Base-by-base conservation (phyloP, 1,284 basidiomycete species). In the Dichomitus squalens region DNA sequence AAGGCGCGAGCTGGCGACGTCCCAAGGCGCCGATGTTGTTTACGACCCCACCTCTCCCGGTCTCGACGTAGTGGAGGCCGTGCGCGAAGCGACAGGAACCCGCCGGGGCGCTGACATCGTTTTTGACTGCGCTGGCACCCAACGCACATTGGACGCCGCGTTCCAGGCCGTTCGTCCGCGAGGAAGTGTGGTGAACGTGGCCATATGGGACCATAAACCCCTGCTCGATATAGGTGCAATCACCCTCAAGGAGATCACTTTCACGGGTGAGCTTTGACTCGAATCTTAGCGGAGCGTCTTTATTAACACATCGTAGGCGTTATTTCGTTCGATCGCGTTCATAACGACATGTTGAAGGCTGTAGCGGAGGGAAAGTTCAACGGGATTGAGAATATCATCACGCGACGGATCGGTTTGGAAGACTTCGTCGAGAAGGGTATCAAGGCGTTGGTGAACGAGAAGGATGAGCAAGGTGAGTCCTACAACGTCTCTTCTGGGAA, bases 361-460 rank as follows among this genome's bases (percentile, higher is more conserved):
- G 56, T 75, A 1, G 63, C 64, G 0, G 66, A 60, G 12, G 72
- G 70, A 2, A 66, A 62, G 47, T 67, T 74, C 36, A 38, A 49
- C 0, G 64, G 66, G 5, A 58, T 73, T 12, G 69, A 70, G 49
- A 55, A 60, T 0, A 59, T 73, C 9, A 68, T 75, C 41, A 73
- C 73, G 1, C 62, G 57, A 8, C 70, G 64, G 38, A 70, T 72
- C 16, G 49, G 60, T 8, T 53, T 75, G 38, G 69, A 71, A 4
- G 68, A 75, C 20, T 64, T 73, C 16, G 64, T 73, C 8, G 68
- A 72, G 49, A 64, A 70, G 35, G 73, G 73, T 1, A 68, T 75
- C 41, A 57, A 68, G 31, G 66, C 68, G 21, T 61, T 75, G 29
- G 58, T 71, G 14, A 52, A 66, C 49, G 71, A 75, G 48, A 73